These are phyloP conservation scores for Priceomyces castillae DNA, from an alignment of 805 yeast genomes.

Conservation along the genomic window DNA sequence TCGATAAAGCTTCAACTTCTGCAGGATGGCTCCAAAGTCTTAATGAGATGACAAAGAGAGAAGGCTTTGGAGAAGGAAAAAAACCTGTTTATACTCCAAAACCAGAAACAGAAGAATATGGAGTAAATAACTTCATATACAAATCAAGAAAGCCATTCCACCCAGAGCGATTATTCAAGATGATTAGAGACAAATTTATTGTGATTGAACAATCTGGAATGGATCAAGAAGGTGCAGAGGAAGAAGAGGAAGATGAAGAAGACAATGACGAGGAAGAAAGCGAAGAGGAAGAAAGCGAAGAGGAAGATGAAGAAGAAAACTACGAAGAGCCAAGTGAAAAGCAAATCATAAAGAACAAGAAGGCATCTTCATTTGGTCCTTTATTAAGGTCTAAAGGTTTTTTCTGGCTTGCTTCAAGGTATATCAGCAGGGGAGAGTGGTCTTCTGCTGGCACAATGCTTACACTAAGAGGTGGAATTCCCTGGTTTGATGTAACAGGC, in stretches of 20 bases:
- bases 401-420: constrained; percentile 44
- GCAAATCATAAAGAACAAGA: constrained; percentile 30
- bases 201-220: constrained; percentile 15
- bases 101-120: constrained; percentile 48
- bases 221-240: constrained; percentile 14
- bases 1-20: constrained; percentile 40
- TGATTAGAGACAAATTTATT: constrained; percentile 35
- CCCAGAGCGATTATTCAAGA: constrained; percentile 39
- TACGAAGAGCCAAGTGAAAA: constrained; percentile 18
- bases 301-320: constrained; percentile 10
- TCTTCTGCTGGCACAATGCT: constrained; percentile 44
- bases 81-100: constrained; percentile 31
- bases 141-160: constrained; percentile 43
- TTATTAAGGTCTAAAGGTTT: too few relatives aligned
- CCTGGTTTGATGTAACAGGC: constrained; percentile 39
- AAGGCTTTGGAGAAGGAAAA: constrained; percentile 24
- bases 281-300: constrained; percentile 12
- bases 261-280: constrained; percentile 10
- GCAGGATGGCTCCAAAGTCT: constrained; percentile 47
- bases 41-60: constrained; percentile 34
- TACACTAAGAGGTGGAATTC: constrained; percentile 40
- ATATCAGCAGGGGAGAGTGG: constrained; percentile 44
- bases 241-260: constrained; percentile 14
- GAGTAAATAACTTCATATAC: constrained; percentile 44
- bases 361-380: constrained; percentile 34